A percentile compares a stretch with the other conserved stretches of the same genome.
Evolutionary conservation across 2,329 filamentous ascomycete species (phyloP).

Genomic region (Cordyceps militaris): DNA sequence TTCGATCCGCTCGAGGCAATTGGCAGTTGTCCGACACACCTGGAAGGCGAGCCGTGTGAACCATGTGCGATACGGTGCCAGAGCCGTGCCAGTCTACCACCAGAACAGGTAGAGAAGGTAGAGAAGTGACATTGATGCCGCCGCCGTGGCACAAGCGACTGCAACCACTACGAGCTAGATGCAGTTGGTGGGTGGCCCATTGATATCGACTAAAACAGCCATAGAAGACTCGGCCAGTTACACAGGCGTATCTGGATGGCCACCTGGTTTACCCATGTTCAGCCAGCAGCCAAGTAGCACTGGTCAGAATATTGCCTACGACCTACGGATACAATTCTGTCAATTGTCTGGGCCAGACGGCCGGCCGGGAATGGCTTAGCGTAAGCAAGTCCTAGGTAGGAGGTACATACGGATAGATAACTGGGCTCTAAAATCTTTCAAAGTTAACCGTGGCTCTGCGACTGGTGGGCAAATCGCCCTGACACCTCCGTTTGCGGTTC

Average conservation of each 20-base stretch:
- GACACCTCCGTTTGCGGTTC: conserved; percentile 7
- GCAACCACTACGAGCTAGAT: conserved; percentile 2
- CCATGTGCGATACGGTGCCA: background rate
- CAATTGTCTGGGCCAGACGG: background rate
- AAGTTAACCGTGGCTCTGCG: no score
- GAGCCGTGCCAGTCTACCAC: background rate
- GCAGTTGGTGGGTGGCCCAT: background rate
- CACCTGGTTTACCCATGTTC: no score
- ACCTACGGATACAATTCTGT: background rate
- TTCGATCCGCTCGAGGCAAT: background rate
- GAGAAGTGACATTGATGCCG: background rate
- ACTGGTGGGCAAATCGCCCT: no score
- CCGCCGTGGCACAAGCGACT: background rate
- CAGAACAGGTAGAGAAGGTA: background rate
- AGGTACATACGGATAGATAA: no score
- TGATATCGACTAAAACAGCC: background rate
- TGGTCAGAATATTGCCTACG: background rate
- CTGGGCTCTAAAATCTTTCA: no score
- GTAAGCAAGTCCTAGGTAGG: background rate
- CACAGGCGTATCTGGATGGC: background rate
- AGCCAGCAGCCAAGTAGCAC: background rate
- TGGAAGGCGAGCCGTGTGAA: background rate
- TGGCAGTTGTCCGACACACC: background rate
- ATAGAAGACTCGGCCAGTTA: background rate
- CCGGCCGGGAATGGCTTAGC: conserved; percentile 8